Percentiles rank a stretch among this genome's conserved stretches.
These are phyloP conservation scores for Ogataea chonburiensis DNA, from an alignment of 805 yeast genomes.

Conservation along the genomic window DNA sequence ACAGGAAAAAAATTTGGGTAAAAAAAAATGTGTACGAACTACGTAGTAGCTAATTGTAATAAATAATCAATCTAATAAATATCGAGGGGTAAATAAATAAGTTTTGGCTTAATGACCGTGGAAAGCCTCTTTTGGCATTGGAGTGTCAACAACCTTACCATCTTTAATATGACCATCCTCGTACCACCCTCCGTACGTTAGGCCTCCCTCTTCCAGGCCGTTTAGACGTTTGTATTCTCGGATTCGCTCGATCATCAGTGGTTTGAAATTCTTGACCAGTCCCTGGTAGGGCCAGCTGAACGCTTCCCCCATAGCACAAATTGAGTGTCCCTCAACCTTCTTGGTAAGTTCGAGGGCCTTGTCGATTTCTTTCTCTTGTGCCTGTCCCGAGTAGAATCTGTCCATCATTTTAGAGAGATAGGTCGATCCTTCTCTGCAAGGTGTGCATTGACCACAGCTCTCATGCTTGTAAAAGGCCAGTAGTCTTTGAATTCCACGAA, in stretches of 20 bases:
- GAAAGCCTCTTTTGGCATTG: constrained; percentile 44
- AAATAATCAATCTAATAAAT: constrained; percentile 4
- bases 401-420: constrained; percentile 85
- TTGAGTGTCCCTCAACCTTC: constrained; percentile 88
- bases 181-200: constrained; percentile 78
- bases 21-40: neutral
- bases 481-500: constrained; percentile 83
- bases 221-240: constrained; percentile 52
- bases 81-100: constrained; percentile 9
- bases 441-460: constrained; percentile 93
- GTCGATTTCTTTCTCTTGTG: constrained; percentile 76
- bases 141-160: constrained; percentile 64
- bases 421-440: constrained; percentile 92
- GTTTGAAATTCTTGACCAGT: constrained; percentile 79
- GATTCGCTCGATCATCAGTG: constrained; percentile 76
- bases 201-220: constrained; percentile 33
- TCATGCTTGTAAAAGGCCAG: constrained; percentile 86
- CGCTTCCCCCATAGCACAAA: constrained; percentile 91
- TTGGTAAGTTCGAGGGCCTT: constrained; percentile 80
- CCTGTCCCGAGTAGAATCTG: constrained; percentile 77
- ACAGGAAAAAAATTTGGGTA: constrained; percentile 1
- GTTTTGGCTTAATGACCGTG: constrained; percentile 28
- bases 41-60: constrained; percentile 1
- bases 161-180: constrained; percentile 54
- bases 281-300: constrained; percentile 96